These are phyloP conservation scores for Elongisporangium undulatum DNA, from an alignment of 352 stramenopile genomes.

Conservation along the genomic window DNA sequence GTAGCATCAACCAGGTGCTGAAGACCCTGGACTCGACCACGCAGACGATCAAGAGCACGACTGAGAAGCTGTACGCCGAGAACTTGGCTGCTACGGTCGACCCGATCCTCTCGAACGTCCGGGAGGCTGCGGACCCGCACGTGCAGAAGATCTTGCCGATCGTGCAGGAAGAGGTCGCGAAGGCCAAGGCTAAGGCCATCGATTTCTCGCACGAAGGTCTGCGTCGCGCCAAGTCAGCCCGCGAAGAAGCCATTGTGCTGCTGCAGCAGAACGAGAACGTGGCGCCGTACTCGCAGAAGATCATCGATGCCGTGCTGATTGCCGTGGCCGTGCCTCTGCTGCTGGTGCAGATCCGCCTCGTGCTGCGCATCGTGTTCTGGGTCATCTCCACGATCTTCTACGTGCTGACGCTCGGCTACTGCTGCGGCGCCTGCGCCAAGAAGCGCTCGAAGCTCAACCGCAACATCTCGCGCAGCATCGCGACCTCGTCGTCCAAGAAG, in stretches of 20 bases:
- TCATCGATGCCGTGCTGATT: slow-evolving; percentile 55
- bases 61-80: slow-evolving; percentile 59
- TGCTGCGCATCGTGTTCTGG: slow-evolving; percentile 52
- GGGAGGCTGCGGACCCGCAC: slow-evolving; percentile 43
- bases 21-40: slow-evolving; percentile 40
- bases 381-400: slow-evolving; percentile 45
- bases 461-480: slow-evolving; percentile 15
- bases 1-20: slow-evolving; percentile 45
- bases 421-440: slow-evolving; percentile 36
- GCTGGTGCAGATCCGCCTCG: slow-evolving; percentile 41
- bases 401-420: slow-evolving; percentile 50
- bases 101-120: slow-evolving; percentile 50
- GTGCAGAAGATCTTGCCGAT: slow-evolving; percentile 50
- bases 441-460: slow-evolving; percentile 45
- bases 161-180: slow-evolving; percentile 36
- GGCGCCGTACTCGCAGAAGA: slow-evolving; percentile 53
- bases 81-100: slow-evolving; percentile 65
- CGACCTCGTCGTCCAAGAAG: slow-evolving; percentile 17
- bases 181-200: slow-evolving; percentile 27
- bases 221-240: slow-evolving; percentile 34
- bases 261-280: slow-evolving; percentile 61
- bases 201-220: slow-evolving; percentile 41
- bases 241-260: slow-evolving; percentile 42
- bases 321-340: slow-evolving; percentile 42
- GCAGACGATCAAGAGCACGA: slow-evolving; percentile 33